Evolutionary conservation across 139 green algal genomes (phyloP), one percentile per base, ranked within the genome.

Genomic region (Pycnococcus provasolii): DNA sequence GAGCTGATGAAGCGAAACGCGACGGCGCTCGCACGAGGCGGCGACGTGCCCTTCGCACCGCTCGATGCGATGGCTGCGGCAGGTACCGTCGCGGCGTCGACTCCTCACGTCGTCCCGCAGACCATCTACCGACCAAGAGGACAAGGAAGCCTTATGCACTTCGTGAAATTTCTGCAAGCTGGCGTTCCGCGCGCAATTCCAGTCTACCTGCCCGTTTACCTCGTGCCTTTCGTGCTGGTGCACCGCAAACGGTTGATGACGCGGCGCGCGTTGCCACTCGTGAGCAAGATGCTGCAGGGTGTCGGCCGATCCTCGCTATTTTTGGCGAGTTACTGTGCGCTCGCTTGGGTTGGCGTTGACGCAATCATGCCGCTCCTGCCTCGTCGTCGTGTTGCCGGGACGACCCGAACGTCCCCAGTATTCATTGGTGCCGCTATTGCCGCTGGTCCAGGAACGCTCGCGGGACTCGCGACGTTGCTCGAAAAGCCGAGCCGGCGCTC

Each of bases 401-500:
- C 67, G 50, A 54, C 15, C 2, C 77, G 11, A 60, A 41, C 11
- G 79, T 81, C 42, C 68, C 51, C 52, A 73, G 26, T 26, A 26
- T 26, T 55, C 59, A 84, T 80, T 1, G 81, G 76, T 9, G 13
- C 53, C 11, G 42, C 77, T 26, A 83, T 93, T 11, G 78, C 75
- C 1, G 66, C 45, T 58, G 73, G 50, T 53, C 26, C 26, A 26
- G 26, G 26, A 26, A 26, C 62, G 52, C 45, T 78, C 5, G 76
- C 72, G 0, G 83, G 89, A 1, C 72, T 91, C 45, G 83, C 86
- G 1, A 81, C 78, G 4, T 73, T 97, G 51, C 58, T 90, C 48
- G 91, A 97, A 80, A 96, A 96, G 80, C 94, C 95, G 76, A 78
- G 63, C 37, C 81, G 91, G 9, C 83, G 91, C 62, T 95, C 95